phyloP scores from a whole-genome alignment of 192 early-diverging fungal genomes.

The Linnemannia schmuckeri region DNA sequence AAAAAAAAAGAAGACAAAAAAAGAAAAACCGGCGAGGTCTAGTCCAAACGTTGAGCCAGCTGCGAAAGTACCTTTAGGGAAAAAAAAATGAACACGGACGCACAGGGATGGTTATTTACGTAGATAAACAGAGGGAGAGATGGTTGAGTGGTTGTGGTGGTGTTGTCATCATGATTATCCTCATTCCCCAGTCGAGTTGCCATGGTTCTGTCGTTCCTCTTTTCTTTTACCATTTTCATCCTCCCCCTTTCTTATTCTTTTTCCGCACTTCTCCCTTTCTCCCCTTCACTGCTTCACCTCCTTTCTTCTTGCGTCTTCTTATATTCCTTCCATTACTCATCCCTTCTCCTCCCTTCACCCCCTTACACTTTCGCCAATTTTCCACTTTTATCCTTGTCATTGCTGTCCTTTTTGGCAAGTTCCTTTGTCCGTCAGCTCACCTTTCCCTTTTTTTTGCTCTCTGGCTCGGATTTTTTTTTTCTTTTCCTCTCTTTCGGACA shows the following conservation, averaged over 20 bases:
- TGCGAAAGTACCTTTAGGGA: not conserved
- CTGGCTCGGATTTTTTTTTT: not conserved
- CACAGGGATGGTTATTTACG: not conserved
- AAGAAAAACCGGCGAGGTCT: not conserved
- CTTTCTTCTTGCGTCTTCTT: not conserved
- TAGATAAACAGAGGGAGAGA: too few relatives aligned
- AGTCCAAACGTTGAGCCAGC: not conserved
- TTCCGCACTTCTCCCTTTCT: not conserved
- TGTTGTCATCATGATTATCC: not conserved
- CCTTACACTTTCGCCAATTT: not conserved
- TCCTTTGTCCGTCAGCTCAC: too few relatives aligned
- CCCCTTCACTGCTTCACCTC: not conserved
- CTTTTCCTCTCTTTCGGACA: not conserved
- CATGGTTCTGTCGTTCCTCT: slow-evolving; percentile 2
- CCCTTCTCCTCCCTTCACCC: too few relatives aligned
- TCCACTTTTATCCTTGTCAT: not conserved
- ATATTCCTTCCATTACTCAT: not conserved
- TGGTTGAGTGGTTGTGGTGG: not conserved
- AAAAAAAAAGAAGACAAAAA: not conserved
- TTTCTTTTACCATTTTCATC: not conserved
- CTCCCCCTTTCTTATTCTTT: not conserved
- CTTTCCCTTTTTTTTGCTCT: not conserved
- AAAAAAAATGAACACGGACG: not conserved
- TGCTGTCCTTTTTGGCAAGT: not conserved
- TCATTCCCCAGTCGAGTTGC: not conserved